These are phyloP conservation scores for Glutinoglossum americanum DNA, from an alignment of 495 filamentous ascomycete genomes.

Conservation along the genomic window DNA sequence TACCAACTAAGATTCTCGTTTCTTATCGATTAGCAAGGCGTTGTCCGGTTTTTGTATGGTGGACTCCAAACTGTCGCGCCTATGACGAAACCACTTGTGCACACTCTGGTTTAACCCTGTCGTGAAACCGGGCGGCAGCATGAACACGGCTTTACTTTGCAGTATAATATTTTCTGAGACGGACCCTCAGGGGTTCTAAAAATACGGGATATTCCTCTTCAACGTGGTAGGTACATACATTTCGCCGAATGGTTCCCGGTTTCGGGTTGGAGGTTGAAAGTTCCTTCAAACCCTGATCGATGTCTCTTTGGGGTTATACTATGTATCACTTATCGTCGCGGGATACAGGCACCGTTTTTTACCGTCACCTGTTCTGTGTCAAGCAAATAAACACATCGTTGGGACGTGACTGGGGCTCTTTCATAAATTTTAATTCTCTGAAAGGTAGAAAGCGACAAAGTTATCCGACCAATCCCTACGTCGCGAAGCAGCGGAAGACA, in stretches of 20 bases:
- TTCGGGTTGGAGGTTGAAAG: not conserved
- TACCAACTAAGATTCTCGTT: not conserved
- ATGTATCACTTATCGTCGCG: not conserved
- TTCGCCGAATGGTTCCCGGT: not conserved
- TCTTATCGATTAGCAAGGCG: not conserved
- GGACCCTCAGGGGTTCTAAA: not conserved
- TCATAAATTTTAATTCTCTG: not conserved
- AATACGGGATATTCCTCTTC: not conserved
- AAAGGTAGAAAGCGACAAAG: not conserved
- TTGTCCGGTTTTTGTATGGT: not conserved
- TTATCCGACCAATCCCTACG: not conserved
- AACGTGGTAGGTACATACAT: too few relatives aligned
- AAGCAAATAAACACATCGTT: not conserved
- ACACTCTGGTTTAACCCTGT: not conserved
- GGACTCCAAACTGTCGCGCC: not conserved
- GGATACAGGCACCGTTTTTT: not conserved
- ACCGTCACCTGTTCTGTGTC: not conserved
- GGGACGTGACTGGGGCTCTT: not conserved
- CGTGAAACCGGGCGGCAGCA: not conserved
- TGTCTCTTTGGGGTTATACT: not conserved
- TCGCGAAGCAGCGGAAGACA: not conserved
- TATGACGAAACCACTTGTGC: not conserved
- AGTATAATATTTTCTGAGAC: not conserved
- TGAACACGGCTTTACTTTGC: not conserved
- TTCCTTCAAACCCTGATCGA: not conserved